Percentiles rank a stretch among this genome's conserved stretches.
These are phyloP conservation scores for Posidonia australis DNA, from an alignment of 106 monocot species.

Conservation along the genomic window DNA sequence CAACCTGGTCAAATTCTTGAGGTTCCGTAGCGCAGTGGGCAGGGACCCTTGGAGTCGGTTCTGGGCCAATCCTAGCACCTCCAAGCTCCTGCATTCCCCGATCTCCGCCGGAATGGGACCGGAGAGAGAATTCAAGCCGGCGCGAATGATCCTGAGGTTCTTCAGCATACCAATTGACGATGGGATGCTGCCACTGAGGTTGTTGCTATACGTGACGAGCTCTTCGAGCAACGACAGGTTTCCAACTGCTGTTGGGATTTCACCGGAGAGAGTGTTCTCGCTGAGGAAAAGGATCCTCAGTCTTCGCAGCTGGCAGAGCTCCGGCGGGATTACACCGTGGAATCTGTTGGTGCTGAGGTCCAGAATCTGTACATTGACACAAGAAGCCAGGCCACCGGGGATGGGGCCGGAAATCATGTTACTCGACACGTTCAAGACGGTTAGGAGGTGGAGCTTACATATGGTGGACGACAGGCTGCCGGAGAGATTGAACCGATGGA, in stretches of 20 bases:
- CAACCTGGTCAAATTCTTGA: constrained; percentile 41
- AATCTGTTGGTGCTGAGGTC: constrained; percentile 67
- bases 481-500: constrained; percentile 64
- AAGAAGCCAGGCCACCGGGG: constrained; percentile 58
- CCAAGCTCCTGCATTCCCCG: constrained; percentile 42
- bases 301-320: constrained; percentile 43
- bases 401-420: constrained; percentile 71
- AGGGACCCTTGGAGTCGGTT: constrained; percentile 54
- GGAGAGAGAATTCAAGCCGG: constrained; percentile 66
- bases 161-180: constrained; percentile 59
- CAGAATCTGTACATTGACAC: constrained; percentile 39
- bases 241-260: constrained; percentile 69
- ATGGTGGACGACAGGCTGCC: constrained; percentile 56
- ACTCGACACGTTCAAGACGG: constrained; percentile 60
- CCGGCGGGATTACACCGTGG: constrained; percentile 51
- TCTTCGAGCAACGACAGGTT: constrained; percentile 44
- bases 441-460: constrained; percentile 41
- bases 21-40: constrained; percentile 58
- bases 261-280: constrained; percentile 69
- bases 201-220: constrained; percentile 69
- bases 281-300: constrained; percentile 55
- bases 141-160: constrained; percentile 47
- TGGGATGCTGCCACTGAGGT: constrained; percentile 62
- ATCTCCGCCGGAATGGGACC: constrained; percentile 72
- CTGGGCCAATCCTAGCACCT: constrained; percentile 75